phyloP scores from a whole-genome alignment of 2,329 filamentous ascomycete species.

The Coniosporium tulheliwenetii region DNA sequence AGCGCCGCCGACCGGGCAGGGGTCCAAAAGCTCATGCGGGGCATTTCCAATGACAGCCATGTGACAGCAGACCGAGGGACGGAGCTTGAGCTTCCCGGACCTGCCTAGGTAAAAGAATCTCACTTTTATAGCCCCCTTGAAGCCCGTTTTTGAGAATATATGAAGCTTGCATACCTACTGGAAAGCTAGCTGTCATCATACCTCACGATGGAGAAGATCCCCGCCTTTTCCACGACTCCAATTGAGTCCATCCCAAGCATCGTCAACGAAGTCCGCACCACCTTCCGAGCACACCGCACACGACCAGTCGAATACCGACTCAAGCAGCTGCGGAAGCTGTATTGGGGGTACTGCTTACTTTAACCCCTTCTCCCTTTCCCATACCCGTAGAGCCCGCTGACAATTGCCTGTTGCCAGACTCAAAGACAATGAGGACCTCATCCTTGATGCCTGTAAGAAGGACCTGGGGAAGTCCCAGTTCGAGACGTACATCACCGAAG shows the following conservation, averaged over 20 bases:
- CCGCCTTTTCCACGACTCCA: constrained; percentile 41
- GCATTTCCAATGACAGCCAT: too few species aligned
- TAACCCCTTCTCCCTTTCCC: too few species aligned
- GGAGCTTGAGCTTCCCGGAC: too few species aligned
- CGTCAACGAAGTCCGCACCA: constrained; percentile 44
- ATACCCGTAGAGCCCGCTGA: background rate
- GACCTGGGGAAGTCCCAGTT: constrained; percentile 67
- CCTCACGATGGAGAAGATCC: constrained; percentile 1
- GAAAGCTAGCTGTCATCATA: too few species aligned
- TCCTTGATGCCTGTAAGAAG: constrained; percentile 58
- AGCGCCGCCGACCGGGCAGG: too few species aligned
- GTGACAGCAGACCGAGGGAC: too few species aligned
- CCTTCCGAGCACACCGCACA: constrained; percentile 69
- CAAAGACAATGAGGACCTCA: constrained; percentile 57
- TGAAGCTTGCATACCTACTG: too few species aligned
- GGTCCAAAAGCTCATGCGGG: too few species aligned
- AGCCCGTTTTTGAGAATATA: too few species aligned
- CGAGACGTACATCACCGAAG: constrained; percentile 61
- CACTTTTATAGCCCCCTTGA: too few species aligned
- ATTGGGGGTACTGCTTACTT: constrained; percentile 50
- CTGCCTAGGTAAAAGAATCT: too few species aligned
- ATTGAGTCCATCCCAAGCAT: constrained; percentile 49
- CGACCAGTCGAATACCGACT: constrained; percentile 70
- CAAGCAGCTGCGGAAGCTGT: constrained; percentile 79
- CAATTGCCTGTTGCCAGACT: constrained; percentile 27